Percentiles rank a stretch among this genome's conserved stretches.
These are phyloP conservation scores for Apostasia ramifera DNA, from an alignment of 106 monocot genomes.

Conservation along the genomic window DNA sequence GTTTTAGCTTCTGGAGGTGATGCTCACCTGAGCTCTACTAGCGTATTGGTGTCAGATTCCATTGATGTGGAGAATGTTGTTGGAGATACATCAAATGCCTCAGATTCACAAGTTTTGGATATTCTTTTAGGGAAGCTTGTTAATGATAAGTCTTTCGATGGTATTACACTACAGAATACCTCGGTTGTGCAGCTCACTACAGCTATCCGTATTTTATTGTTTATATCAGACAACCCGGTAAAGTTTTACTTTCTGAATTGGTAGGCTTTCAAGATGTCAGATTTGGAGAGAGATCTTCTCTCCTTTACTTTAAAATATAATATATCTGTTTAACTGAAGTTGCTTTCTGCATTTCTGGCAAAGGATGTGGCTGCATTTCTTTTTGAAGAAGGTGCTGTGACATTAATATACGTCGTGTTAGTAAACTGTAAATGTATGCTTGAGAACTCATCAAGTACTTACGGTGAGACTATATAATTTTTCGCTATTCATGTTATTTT, in stretches of 20 bases:
- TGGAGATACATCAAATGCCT: slow-evolving; percentile 43
- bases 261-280: neutral
- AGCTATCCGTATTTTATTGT: slow-evolving; percentile 79
- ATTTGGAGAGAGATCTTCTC: slow-evolving; percentile 5
- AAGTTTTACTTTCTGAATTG: slow-evolving; percentile 8
- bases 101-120: slow-evolving; percentile 77
- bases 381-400: slow-evolving; percentile 89
- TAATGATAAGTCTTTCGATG: slow-evolving; percentile 83
- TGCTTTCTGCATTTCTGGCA: slow-evolving; percentile 13
- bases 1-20: slow-evolving; percentile 96
- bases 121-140: slow-evolving; percentile 95
- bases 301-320: neutral
- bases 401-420: slow-evolving; percentile 77
- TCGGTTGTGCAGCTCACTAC: slow-evolving; percentile 88
- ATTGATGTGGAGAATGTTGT: slow-evolving; percentile 90
- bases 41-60: slow-evolving; percentile 82
- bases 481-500: neutral
- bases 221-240: slow-evolving; percentile 88
- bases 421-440: slow-evolving; percentile 89
- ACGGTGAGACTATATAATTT: slow-evolving; percentile 44
- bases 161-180: slow-evolving; percentile 46
- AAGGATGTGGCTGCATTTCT: slow-evolving; percentile 78
- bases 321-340: neutral
- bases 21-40: slow-evolving; percentile 80
- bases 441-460: slow-evolving; percentile 80